These are phyloP conservation scores for Clathrus columnatus DNA, from an alignment of 768 basidiomycete species.

Conservation along the genomic window DNA sequence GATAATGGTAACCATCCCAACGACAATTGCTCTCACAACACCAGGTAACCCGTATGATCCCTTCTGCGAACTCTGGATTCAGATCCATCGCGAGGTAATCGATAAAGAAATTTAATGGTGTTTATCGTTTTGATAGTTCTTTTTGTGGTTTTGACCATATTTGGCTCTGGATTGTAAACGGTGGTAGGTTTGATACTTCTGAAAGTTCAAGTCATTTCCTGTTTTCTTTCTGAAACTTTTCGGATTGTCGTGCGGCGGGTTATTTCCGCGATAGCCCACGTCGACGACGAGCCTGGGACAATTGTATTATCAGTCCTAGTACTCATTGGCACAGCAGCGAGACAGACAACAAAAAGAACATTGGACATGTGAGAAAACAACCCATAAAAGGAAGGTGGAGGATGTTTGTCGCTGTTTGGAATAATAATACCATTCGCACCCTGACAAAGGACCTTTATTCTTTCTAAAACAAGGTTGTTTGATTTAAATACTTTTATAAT, in stretches of 20 bases:
- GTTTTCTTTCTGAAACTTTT: background rate
- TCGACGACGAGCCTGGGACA: background rate
- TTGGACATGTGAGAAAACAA: too few relatives aligned
- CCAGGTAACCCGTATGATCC: background rate
- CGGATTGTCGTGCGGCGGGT: background rate
- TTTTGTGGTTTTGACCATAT: background rate
- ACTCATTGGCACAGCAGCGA: too few relatives aligned
- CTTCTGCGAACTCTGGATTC: background rate
- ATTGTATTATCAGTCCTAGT: background rate
- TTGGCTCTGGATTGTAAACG: background rate
- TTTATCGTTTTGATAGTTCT: background rate
- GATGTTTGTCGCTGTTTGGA: too few relatives aligned
- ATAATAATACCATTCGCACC: too few relatives aligned
- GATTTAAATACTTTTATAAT: too few relatives aligned
- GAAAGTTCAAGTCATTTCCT: background rate
- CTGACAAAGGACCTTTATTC: too few relatives aligned
- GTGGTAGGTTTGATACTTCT: background rate
- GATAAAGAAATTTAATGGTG: constrained; percentile 1
- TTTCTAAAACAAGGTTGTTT: too few relatives aligned
- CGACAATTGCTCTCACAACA: background rate
- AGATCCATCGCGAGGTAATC: background rate
- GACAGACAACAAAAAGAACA: too few relatives aligned
- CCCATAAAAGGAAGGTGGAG: too few relatives aligned
- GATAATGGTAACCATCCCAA: background rate
- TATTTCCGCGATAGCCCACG: constrained; percentile 4